Conservation (phyloP, 148 eudicot genomes). For the Rhododendron ovatum region DNA sequence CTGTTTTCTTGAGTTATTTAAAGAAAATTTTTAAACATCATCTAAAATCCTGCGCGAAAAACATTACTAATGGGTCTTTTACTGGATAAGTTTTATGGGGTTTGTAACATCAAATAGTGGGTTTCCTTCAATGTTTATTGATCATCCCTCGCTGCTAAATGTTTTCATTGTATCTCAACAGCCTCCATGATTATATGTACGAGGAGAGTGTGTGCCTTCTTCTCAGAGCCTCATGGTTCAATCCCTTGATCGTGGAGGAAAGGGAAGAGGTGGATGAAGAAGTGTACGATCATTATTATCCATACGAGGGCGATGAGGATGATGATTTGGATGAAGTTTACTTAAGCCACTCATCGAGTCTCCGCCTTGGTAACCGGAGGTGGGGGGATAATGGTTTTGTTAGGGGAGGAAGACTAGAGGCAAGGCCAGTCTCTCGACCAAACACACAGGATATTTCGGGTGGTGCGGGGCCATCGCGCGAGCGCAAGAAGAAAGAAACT, state of each 20-base stretch:
- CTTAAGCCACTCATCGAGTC: constrained; percentile 40
- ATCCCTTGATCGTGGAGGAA: constrained; percentile 56
- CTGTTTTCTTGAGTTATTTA: background rate
- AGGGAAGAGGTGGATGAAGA: constrained; percentile 46
- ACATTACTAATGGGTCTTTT: background rate
- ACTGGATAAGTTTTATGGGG: background rate
- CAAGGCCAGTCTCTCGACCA: constrained; percentile 50
- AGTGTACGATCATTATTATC: constrained; percentile 29
- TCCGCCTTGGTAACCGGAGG: constrained; percentile 72
- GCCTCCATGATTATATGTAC: constrained; percentile 68
- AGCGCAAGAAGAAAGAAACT: constrained; percentile 59
- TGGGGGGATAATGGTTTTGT: constrained; percentile 89
- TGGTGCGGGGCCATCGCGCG: constrained; percentile 57
- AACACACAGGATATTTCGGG: constrained; percentile 24
- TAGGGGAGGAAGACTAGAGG: constrained; percentile 77
- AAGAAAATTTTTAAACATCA: background rate
- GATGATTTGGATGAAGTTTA: constrained; percentile 56
- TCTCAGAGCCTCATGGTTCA: constrained; percentile 74
- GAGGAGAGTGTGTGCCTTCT: constrained; percentile 89
- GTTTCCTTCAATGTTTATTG: background rate
- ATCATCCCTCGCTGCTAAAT: background rate
- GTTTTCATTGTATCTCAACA: constrained; percentile 23
- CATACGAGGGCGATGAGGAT: constrained; percentile 37
- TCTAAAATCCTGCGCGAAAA: background rate
- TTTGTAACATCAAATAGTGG: background rate